Evolutionary conservation across 352 stramenopile species (phyloP).

Genomic region (Globisporangium mamillatum): DNA sequence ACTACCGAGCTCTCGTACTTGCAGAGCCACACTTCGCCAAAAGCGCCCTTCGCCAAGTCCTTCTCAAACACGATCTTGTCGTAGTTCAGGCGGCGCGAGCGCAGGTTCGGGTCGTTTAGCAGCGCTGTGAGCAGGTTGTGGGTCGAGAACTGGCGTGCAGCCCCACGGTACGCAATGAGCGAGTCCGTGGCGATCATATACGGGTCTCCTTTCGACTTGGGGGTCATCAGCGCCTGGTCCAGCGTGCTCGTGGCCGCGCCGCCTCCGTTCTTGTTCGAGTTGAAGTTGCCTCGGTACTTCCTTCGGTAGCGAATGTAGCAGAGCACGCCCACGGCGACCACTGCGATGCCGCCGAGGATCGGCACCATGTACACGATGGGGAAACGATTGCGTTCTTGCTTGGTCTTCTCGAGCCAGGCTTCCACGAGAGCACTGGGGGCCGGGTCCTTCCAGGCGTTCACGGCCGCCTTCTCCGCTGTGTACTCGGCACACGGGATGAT

Average conservation of each 20-base stretch:
- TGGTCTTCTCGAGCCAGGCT: conserved; percentile 24
- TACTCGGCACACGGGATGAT: conserved; percentile 30
- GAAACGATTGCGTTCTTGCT: background rate
- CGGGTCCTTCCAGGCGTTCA: conserved; percentile 15
- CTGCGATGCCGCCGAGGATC: conserved; percentile 1
- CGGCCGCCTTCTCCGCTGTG: conserved; percentile 14
- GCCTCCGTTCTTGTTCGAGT: conserved; percentile 10
- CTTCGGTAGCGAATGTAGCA: conserved; percentile 5
- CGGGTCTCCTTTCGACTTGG: conserved; percentile 11
- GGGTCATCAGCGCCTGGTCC: conserved; percentile 13
- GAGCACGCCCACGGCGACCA: background rate
- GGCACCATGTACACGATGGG: conserved; percentile 5
- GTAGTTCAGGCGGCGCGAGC: conserved; percentile 33
- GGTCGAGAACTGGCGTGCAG: conserved; percentile 12
- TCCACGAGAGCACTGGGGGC: conserved; percentile 15
- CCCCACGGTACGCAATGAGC: conserved; percentile 15
- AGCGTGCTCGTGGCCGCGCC: background rate
- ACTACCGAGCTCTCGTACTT: conserved; percentile 34
- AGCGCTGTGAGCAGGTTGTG: conserved; percentile 21
- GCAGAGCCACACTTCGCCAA: conserved; percentile 56
- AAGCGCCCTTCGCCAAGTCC: conserved; percentile 41
- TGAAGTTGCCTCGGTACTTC: conserved; percentile 17
- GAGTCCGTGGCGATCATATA: conserved; percentile 18
- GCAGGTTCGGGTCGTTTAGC: conserved; percentile 34
- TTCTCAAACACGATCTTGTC: conserved; percentile 42